phyloP scores from a whole-genome alignment of 2,329 filamentous ascomycete species.

The Monilinia fructigena region DNA sequence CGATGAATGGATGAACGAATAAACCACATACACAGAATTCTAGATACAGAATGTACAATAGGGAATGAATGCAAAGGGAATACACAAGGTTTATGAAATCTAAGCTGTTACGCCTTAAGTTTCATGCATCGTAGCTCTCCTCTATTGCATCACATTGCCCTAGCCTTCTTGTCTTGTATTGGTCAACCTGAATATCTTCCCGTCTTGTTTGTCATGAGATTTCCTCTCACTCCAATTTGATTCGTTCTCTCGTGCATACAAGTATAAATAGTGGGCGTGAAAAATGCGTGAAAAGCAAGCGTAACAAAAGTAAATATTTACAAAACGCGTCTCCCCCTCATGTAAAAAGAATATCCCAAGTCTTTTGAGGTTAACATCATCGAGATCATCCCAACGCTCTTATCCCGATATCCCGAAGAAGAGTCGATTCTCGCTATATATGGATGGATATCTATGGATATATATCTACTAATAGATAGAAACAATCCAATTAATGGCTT shows the following conservation, averaged over 20 bases:
- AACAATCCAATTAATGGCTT: neutral
- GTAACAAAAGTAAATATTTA: slow-evolving; percentile 21
- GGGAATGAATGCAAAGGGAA: neutral
- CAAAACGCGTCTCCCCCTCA: slow-evolving; percentile 20
- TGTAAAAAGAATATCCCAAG: no score
- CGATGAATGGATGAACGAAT: no score
- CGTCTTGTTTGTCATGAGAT: neutral
- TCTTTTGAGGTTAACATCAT: no score
- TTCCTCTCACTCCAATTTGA: neutral
- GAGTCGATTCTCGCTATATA: no score
- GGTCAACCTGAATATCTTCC: slow-evolving; percentile 6
- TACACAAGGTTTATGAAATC: slow-evolving; percentile 16
- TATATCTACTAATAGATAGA: neutral
- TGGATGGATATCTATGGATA: no score
- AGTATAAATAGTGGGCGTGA: slow-evolving; percentile 7
- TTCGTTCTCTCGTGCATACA: neutral
- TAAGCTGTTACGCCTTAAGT: slow-evolving; percentile 17
- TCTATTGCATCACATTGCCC: slow-evolving; percentile 9
- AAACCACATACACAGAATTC: no score
- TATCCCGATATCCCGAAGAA: neutral
- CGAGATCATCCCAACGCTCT: neutral
- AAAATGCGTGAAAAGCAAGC: neutral
- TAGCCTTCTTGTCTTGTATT: slow-evolving; percentile 8
- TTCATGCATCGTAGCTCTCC: slow-evolving; percentile 16
- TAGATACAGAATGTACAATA: no score